These are phyloP conservation scores for Penicillium digitatum DNA, from an alignment of 2,329 filamentous ascomycete species.

Conservation along the genomic window DNA sequence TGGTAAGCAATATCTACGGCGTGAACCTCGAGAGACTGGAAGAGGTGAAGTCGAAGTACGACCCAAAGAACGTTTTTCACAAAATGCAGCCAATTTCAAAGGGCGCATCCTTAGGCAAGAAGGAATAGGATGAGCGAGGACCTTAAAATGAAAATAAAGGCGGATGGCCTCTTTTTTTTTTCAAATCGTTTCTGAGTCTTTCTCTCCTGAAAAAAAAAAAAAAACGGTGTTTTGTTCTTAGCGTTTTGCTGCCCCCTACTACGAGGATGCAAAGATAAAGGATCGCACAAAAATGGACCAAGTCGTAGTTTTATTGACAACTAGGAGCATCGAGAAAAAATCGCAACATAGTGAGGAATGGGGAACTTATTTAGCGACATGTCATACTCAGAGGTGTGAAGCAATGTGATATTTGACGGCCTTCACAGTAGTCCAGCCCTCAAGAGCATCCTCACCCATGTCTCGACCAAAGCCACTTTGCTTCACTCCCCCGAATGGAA, in stretches of 20 bases:
- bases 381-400: constrained; percentile 12
- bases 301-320: neutral
- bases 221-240: too few relatives aligned
- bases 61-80: constrained; percentile 47
- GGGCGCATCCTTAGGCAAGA: neutral
- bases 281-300: neutral
- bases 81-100: constrained; percentile 40
- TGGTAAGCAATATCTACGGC: constrained; percentile 44
- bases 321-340: neutral
- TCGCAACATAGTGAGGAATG: neutral
- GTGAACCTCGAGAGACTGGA: constrained; percentile 42
- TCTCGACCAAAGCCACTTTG: constrained; percentile 29
- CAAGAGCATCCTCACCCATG: constrained; percentile 27
- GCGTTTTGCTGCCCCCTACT: neutral
- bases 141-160: neutral
- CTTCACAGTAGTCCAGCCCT: constrained; percentile 25
- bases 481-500: constrained; percentile 29
- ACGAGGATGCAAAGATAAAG: neutral
- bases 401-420: constrained; percentile 21
- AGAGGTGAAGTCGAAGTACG: constrained; percentile 46
- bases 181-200: neutral
- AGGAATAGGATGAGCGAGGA: neutral
- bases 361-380: neutral
- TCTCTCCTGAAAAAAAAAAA: neutral
- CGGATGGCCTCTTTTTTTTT: too few relatives aligned